Evolutionary conservation across 2,329 filamentous ascomycete genomes (phyloP), one percentile per base, ranked within the genome.

Genomic region (Grosmannia serpens): DNA sequence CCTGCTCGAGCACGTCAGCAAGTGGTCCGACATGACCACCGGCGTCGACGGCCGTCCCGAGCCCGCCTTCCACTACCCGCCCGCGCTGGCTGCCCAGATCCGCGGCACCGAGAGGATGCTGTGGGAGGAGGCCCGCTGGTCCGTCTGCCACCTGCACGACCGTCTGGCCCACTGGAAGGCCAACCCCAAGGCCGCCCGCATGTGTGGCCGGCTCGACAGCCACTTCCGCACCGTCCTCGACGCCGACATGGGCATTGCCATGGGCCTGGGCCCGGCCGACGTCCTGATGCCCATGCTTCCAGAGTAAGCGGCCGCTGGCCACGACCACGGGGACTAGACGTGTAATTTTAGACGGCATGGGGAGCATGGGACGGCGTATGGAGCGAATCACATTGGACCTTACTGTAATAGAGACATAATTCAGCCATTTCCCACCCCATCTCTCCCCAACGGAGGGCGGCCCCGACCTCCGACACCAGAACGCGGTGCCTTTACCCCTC

Each of bases 71-170:
- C 61, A 67, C 17, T 63, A 67, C 24, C 61, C 63, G 4, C 64
- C 61, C 47, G 60, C 68, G 3, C 56, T 64, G 33, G 63, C 66
- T 22, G 53, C 54, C 2, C 61, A 64, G 20, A 69, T 69, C 3
- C 65, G 63, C 24, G 70, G 71, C 44, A 64, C 70, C 15, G 70
- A 72, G 64, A 65, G 66, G 59, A 60, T 63, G 50, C 62, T 72
- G 61, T 71, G 70, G 65, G 62, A 67, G 54, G 66, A 68, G 53
- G 64, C 69, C 17, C 65, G 67, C n/a, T 62, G 65, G 56, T 62
- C 65, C 9, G 69, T 67, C 50, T 71, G 68, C 51, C 62, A 67
- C 6, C 57, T 63, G 53, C 65, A 50, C 29, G 44, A 65, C 22
- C 64, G 67, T 6, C 53, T 60, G 33, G 57, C 60, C 15, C 58